These are phyloP conservation scores for Carex littledalei DNA, from an alignment of 176 grass and related monocot genomes.

Conservation along the genomic window DNA sequence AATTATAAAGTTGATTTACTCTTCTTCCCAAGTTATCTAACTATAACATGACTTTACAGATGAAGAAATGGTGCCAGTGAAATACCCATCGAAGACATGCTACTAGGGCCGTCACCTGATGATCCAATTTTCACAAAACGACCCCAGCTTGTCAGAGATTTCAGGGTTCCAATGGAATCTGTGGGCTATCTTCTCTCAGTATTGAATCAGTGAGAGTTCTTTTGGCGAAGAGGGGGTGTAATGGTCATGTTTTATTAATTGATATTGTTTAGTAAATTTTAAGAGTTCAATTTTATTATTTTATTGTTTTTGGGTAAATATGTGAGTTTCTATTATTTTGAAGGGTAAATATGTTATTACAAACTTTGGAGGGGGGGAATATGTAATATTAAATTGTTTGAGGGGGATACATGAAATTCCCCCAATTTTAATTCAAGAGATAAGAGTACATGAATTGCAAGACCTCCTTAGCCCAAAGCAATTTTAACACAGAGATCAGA, in stretches of 20 bases:
- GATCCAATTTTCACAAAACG: slow-evolving; percentile 47
- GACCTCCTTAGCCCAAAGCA: not conserved
- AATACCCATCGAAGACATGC: slow-evolving; percentile 83
- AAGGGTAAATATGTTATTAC: no score
- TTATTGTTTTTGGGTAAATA: no score
- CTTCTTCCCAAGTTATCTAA: not conserved
- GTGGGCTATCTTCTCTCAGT: slow-evolving; percentile 79
- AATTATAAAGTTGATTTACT: not conserved
- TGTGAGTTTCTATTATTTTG: no score
- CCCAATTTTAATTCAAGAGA: not conserved
- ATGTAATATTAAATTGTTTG: no score
- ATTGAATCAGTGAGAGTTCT: slow-evolving; percentile 11
- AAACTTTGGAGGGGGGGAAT: no score
- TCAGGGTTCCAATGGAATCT: slow-evolving; percentile 65
- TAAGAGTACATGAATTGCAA: not conserved
- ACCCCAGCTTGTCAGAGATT: slow-evolving; percentile 44
- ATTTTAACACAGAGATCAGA: not conserved
- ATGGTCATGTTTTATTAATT: no score
- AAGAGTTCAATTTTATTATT: no score
- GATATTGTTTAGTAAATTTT: no score
- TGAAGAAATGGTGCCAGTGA: slow-evolving; percentile 29
- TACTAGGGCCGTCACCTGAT: slow-evolving; percentile 42
- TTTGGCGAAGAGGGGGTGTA: no score
- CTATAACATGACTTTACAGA: slow-evolving; percentile 39
- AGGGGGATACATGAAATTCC: no score